phyloP scores from a whole-genome alignment of 257 asterid species.

The Lycium barbarum region DNA sequence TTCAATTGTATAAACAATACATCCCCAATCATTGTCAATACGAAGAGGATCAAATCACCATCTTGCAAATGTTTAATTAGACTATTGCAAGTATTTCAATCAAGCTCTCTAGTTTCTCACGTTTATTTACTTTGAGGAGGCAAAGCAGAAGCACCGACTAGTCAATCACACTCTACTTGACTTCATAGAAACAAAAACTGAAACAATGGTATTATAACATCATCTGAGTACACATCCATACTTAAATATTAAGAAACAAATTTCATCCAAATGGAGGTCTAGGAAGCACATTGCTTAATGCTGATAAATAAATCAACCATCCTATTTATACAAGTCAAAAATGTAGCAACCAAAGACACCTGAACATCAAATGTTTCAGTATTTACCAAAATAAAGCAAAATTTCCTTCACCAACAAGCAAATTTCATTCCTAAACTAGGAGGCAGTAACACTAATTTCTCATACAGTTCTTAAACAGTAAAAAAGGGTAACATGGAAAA shows the following conservation, averaged over 20 bases:
- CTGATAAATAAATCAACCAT: background rate
- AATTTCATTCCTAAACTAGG: background rate
- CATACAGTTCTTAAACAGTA: background rate
- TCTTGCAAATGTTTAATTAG: too few species aligned
- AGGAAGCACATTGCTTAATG: background rate
- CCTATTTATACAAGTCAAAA: background rate
- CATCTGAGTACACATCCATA: background rate
- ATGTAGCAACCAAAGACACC: background rate
- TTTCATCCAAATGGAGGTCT: background rate
- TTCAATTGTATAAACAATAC: too few species aligned
- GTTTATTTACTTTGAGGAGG: background rate
- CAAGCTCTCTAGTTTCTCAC: background rate
- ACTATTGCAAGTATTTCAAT: background rate
- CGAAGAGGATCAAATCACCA: too few species aligned
- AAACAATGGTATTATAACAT: background rate
- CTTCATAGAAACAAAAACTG: background rate
- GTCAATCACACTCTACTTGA: background rate
- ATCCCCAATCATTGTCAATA: too few species aligned
- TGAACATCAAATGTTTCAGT: background rate
- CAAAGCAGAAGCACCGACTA: background rate
- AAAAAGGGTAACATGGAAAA: background rate
- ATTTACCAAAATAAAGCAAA: background rate
- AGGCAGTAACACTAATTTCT: background rate
- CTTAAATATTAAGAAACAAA: background rate
- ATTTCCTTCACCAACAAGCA: background rate